Evolutionary conservation across 176 grass and related monocot genomes (phyloP), one percentile per base, ranked within the genome.

Genomic region (Musa schizocarpa): DNA sequence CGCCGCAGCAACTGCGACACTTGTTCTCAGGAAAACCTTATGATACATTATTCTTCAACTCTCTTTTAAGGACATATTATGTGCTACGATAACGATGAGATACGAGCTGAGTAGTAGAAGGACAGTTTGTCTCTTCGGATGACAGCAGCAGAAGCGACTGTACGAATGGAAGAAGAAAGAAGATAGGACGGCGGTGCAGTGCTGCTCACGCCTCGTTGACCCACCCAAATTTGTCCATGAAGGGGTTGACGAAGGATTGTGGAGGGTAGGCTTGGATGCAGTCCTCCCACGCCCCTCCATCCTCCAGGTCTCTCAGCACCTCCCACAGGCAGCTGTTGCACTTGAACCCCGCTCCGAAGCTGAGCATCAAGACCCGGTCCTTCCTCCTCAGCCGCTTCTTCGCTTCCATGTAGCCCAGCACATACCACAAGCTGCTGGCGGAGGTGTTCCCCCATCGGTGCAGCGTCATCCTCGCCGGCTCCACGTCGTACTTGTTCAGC

Each of bases 381-480:
- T 84, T 81, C 9, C 50, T 69, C 76, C 71, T 89, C 1, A 96
- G 78, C 58, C 92, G n/a, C 14, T 75, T 67, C 79, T 96, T 96
- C 0, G 85, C 87, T 71, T 96, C 92, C 92, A 96, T 96, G 92
- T 96, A 96, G 10, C 82, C 74, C 0, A 96, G 77, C 63, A 92
- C 92, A 82, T 96, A 96, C 92, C 89, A 96, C 22, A 92, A 74
- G 89, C 92, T 92, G 81, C 92, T 96, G 5, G 89, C 89, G 17
- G 92, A 96, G 8, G 92, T 96, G 89, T 96, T 96, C 1, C 92
- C 92, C 92, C 92, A 96, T 25, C 89, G 55, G 85, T 96, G 92
- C 87, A 96, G 72, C 80, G 92, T 92, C 92, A 96, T 96, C 77
- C 78, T 80, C 0, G 92, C 87, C 29, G 92, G 87, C 79, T 96